Conservation (phyloP, 2,329 filamentous ascomycete species). For the Alternaria hordeiaustralica region DNA sequence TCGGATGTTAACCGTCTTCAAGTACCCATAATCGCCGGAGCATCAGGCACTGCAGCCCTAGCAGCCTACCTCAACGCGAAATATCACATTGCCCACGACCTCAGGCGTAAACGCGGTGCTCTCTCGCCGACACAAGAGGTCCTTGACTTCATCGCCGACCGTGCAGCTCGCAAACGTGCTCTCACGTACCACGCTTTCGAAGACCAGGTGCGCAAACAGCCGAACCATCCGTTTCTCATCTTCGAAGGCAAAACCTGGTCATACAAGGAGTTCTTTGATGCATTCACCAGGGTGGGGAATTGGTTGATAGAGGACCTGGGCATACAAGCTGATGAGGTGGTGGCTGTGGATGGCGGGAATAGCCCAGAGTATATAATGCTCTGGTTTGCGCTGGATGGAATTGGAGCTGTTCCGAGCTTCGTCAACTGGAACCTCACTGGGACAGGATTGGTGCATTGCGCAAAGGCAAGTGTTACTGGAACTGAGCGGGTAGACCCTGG, state of each 20-base stretch:
- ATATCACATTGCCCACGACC: slow-evolving; percentile 39
- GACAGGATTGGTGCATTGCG: slow-evolving; percentile 43
- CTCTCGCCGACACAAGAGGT: slow-evolving; percentile 23
- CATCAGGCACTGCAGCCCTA: slow-evolving; percentile 35
- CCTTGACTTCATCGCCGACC: slow-evolving; percentile 25
- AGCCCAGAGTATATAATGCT: slow-evolving; percentile 46
- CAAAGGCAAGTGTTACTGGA: slow-evolving; percentile 44
- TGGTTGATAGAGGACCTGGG: slow-evolving; percentile 48
- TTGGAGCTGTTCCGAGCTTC: slow-evolving; percentile 42
- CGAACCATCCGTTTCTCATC: slow-evolving; percentile 42
- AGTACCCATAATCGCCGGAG: slow-evolving; percentile 40
- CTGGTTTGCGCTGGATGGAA: slow-evolving; percentile 47
- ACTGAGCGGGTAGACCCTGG: slow-evolving; percentile 25
- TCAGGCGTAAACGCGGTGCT: slow-evolving; percentile 25
- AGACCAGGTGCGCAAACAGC: slow-evolving; percentile 46
- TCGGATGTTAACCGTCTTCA: background rate
- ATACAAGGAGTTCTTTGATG: slow-evolving; percentile 42
- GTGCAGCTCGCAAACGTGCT: slow-evolving; percentile 26
- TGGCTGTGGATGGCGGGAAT: slow-evolving; percentile 47
- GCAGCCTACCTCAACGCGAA: slow-evolving; percentile 48
- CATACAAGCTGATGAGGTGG: slow-evolving; percentile 39
- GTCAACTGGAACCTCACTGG: slow-evolving; percentile 49
- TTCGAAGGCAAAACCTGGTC: slow-evolving; percentile 46
- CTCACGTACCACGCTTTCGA: slow-evolving; percentile 42
- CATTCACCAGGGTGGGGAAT: slow-evolving; percentile 38